A percentile compares a stretch with the other conserved stretches of the same genome.
Evolutionary conservation across 331 rosid species (phyloP).

Genomic region (Quercus phellos): DNA sequence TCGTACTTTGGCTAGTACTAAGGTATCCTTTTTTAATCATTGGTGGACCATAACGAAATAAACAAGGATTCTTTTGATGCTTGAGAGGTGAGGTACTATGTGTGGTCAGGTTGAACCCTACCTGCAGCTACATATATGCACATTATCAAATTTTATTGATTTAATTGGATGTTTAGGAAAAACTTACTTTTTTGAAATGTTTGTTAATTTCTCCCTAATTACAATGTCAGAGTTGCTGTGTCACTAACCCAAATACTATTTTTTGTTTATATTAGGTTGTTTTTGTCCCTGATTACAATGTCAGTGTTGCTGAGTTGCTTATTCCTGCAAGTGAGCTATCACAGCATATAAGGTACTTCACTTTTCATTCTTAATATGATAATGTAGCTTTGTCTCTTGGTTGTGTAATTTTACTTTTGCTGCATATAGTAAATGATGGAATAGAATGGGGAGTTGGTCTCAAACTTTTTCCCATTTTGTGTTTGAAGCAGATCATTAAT

Average conservation of each 20-base stretch:
- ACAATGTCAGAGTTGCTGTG: not conserved
- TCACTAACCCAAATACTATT: not conserved
- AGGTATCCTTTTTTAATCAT: not conserved
- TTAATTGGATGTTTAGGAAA: not conserved
- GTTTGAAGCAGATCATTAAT: not conserved
- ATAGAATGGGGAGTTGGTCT: not conserved
- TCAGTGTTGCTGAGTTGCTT: slow-evolving; percentile 86
- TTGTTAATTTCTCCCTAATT: not conserved
- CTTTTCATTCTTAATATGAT: slow-evolving; percentile 8
- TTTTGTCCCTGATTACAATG: slow-evolving; percentile 95
- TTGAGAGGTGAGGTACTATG: not conserved
- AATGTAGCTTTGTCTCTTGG: slow-evolving; percentile 11
- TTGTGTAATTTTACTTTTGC: slow-evolving; percentile 7
- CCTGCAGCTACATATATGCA: not conserved
- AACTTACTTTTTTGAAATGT: not conserved
- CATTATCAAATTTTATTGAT: not conserved
- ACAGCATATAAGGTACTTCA: slow-evolving; percentile 82
- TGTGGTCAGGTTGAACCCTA: not conserved
- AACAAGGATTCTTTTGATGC: not conserved
- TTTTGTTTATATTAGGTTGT: slow-evolving; percentile 53
- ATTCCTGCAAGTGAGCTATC: slow-evolving; percentile 98
- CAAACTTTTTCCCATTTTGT: not conserved
- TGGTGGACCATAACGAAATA: not conserved
- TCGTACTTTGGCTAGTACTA: too few relatives aligned
- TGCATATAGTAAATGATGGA: not conserved